Evolutionary conservation across 768 basidiomycete genomes (phyloP), one percentile per base, ranked within the genome.

Genomic region (Paxillus ammoniavirescens): DNA sequence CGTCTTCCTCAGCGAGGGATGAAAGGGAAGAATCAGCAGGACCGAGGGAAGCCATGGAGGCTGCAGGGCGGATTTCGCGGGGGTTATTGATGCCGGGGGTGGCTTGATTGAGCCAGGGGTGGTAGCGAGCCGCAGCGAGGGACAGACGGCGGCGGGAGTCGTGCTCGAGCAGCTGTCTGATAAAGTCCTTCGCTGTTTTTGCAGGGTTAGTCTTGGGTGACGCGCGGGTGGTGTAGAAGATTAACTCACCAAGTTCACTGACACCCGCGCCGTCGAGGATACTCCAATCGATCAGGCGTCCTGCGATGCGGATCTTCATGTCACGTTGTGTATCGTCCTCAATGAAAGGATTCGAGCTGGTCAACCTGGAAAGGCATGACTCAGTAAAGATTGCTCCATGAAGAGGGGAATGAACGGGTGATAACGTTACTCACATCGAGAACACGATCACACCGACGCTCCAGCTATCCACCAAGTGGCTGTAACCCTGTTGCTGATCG

Each of bases 381-480:
- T 38, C 49, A 33, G 36, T 47, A 42, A 30, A 37, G 42, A 5
- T 37, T 21, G 42, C 23, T 49, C 17, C 41, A 33, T 12, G 30
- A 43, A 26, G 47, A 12, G 14, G n/a, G 10, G 5, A 49, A 49
- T 9, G 7, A 31, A 10, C 10, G 31, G 8, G 8, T 31, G 17
- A 42, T 57, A 23, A 23, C n/a, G 26, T 26, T 10, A 66, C 83
- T 56, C 63, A 93, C 94, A 93, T 94, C 21, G 87, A 87, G 63
- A 88, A 98, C 1, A 98, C 82, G 49, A 98, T 97, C 18, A 97
- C 93, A 6, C 97, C 96, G 10, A 94, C 82, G 43, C 92, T 95
- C 94, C 94, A 99, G 57, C 91, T 93, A 65, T 99, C 97, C 47
- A 98, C 97, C 17, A 89, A 74, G 53, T 86, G 82, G 63, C 89